These are phyloP conservation scores for Luvunga scandens DNA, from an alignment of 345 rosid species.

Conservation along the genomic window DNA sequence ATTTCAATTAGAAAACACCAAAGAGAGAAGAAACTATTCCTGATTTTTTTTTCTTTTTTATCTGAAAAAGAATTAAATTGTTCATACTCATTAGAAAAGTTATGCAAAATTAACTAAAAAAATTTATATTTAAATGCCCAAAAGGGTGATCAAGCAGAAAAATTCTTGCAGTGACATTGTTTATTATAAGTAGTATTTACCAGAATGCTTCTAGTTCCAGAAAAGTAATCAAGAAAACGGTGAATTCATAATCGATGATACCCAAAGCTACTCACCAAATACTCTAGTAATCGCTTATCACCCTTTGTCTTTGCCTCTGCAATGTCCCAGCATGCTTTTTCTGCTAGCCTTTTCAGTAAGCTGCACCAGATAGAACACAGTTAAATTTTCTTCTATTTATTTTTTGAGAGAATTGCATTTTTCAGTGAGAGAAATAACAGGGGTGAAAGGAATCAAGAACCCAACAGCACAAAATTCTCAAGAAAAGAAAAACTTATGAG, in stretches of 20 bases:
- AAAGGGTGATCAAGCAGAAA: background rate
- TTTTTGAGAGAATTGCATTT: background rate
- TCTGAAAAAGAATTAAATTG: background rate
- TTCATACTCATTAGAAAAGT: background rate
- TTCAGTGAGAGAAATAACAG: background rate
- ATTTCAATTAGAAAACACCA: background rate
- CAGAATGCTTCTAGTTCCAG: background rate
- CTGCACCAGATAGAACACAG: slow-evolving; percentile 37
- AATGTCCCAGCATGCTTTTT: slow-evolving; percentile 91
- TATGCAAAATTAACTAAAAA: background rate
- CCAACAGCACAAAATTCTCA: background rate
- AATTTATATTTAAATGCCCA: background rate
- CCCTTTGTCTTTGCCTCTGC: slow-evolving; percentile 78
- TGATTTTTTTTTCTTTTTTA: background rate
- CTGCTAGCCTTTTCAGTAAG: slow-evolving; percentile 69
- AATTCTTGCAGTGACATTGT: background rate
- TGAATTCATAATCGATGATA: background rate
- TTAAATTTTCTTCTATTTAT: background rate
- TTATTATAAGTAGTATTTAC: background rate
- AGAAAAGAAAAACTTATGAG: background rate
- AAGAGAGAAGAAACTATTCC: background rate
- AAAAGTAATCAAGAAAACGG: background rate
- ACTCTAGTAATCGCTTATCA: slow-evolving; percentile 67
- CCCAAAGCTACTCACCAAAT: slow-evolving; percentile 49
- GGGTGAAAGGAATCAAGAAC: background rate